Evolutionary conservation across 306 rosid genomes (phyloP).

Genomic region (Arachis stenosperma): DNA sequence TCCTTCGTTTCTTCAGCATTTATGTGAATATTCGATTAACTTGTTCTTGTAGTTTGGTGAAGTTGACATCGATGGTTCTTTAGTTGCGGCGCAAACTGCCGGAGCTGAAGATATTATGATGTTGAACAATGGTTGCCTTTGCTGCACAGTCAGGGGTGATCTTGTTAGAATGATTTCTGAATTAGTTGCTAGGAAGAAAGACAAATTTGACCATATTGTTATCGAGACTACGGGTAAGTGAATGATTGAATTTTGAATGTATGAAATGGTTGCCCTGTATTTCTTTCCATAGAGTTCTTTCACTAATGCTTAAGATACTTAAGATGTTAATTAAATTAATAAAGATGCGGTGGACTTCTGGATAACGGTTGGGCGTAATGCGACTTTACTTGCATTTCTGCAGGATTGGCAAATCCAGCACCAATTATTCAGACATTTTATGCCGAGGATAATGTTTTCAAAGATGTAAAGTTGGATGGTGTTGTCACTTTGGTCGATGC

Average conservation of each 20-base stretch:
- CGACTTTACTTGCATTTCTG: slow-evolving; percentile 11
- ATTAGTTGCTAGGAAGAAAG: slow-evolving; percentile 78
- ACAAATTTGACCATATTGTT: slow-evolving; percentile 87
- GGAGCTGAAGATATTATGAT: slow-evolving; percentile 95
- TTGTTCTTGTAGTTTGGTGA: slow-evolving; percentile 74
- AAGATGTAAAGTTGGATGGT: slow-evolving; percentile 92
- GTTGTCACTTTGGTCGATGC: slow-evolving; percentile 98
- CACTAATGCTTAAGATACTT: neutral
- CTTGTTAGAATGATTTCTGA: slow-evolving; percentile 92
- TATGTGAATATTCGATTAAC: slow-evolving; percentile 10
- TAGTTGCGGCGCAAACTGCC: slow-evolving; percentile 81
- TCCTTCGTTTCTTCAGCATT: neutral
- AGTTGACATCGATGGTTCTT: slow-evolving; percentile 91
- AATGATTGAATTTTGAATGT: neutral
- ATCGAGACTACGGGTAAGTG: slow-evolving; percentile 84
- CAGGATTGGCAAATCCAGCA: slow-evolving; percentile 97
- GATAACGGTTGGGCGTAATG: neutral
- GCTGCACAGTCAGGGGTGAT: slow-evolving; percentile 99
- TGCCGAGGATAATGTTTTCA: slow-evolving; percentile 80
- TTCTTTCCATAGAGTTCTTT: neutral
- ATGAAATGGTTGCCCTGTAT: neutral
- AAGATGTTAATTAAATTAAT: neutral
- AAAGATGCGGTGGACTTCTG: neutral
- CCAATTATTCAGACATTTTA: slow-evolving; percentile 97
- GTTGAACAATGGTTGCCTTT: slow-evolving; percentile 93